Evolutionary conservation across 768 basidiomycete genomes (phyloP).

Genomic region (Tricholoma hemisulphureum): DNA sequence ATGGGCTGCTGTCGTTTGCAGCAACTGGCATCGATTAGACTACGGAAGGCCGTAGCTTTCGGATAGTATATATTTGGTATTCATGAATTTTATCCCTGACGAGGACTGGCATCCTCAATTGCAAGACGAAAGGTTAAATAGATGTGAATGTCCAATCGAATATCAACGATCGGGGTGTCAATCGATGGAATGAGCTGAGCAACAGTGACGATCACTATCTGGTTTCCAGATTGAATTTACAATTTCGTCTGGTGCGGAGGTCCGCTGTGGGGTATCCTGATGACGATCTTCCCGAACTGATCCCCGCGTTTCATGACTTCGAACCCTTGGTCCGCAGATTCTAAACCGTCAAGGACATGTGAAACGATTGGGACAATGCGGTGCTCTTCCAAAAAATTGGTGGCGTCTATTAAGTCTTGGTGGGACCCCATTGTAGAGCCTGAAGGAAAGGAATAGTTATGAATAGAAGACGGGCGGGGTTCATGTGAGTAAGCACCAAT

Average conservation of each 20-base stretch:
- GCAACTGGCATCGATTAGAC: neutral
- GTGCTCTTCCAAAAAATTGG: slow-evolving; percentile 64
- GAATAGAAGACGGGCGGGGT: neutral
- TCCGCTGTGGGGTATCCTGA: slow-evolving; percentile 36
- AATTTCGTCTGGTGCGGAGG: neutral
- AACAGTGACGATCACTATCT: neutral
- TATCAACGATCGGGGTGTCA: too few relatives aligned
- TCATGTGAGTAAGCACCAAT: slow-evolving; percentile 48
- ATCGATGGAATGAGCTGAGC: neutral
- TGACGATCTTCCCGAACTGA: slow-evolving; percentile 79
- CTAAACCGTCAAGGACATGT: slow-evolving; percentile 65
- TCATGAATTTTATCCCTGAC: too few relatives aligned
- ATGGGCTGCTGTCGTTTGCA: neutral
- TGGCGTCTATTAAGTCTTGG: slow-evolving; percentile 70
- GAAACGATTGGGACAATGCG: slow-evolving; percentile 70
- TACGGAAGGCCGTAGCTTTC: too few relatives aligned
- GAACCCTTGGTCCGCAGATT: slow-evolving; percentile 66
- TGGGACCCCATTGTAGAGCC: slow-evolving; percentile 86
- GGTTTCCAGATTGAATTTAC: neutral
- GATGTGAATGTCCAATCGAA: too few relatives aligned
- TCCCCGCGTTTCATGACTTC: slow-evolving; percentile 58
- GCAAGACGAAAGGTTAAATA: too few relatives aligned
- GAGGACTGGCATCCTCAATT: too few relatives aligned
- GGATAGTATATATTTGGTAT: too few relatives aligned
- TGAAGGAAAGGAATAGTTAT: slow-evolving; percentile 24